A percentile compares a stretch with the other conserved stretches of the same genome.
These are phyloP conservation scores for Lasiodiplodia citricola DNA, from an alignment of 2,329 filamentous ascomycete genomes.

Conservation along the genomic window DNA sequence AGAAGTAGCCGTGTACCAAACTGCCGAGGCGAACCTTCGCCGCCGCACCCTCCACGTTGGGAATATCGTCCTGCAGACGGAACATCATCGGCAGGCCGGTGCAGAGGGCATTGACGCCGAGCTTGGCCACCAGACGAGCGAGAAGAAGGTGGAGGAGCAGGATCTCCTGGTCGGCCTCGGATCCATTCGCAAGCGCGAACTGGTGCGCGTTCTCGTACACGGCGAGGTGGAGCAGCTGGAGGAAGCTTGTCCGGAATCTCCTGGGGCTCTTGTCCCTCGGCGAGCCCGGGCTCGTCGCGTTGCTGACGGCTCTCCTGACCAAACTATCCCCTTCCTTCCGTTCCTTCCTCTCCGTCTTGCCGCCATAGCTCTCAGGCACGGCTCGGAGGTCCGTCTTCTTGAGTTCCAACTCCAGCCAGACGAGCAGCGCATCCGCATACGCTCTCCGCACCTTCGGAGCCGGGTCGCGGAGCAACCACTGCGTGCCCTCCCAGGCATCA, in stretches of 20 bases:
- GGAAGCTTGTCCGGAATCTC: constrained; percentile 69
- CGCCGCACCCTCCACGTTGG: constrained; percentile 64
- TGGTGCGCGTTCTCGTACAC: constrained; percentile 89
- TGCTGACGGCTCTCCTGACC: constrained; percentile 41
- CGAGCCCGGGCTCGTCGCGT: constrained; percentile 8
- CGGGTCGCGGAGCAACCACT: constrained; percentile 85
- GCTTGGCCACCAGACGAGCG: constrained; percentile 71
- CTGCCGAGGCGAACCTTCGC: constrained; percentile 82
- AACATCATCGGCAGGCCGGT: constrained; percentile 88
- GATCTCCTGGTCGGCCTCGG: constrained; percentile 63
- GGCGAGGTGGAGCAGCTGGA: constrained; percentile 81
- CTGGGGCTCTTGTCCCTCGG: constrained; percentile 40
- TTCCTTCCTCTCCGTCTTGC: constrained; percentile 50
- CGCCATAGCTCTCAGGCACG: constrained; percentile 57
- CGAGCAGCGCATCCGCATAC: constrained; percentile 81
- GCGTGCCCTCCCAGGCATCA: constrained; percentile 93
- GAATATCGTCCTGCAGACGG: constrained; percentile 82
- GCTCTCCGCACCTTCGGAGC: constrained; percentile 80
- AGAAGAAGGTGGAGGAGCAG: constrained; percentile 79
- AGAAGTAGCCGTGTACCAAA: constrained; percentile 88
- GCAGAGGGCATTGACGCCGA: constrained; percentile 82
- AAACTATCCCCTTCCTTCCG: constrained; percentile 46
- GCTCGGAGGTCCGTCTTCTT: constrained; percentile 68
- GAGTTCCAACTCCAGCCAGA: constrained; percentile 85
- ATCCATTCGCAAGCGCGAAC: constrained; percentile 56